Conservation (phyloP, 805 yeast genomes). For the Candida glaebosa region DNA sequence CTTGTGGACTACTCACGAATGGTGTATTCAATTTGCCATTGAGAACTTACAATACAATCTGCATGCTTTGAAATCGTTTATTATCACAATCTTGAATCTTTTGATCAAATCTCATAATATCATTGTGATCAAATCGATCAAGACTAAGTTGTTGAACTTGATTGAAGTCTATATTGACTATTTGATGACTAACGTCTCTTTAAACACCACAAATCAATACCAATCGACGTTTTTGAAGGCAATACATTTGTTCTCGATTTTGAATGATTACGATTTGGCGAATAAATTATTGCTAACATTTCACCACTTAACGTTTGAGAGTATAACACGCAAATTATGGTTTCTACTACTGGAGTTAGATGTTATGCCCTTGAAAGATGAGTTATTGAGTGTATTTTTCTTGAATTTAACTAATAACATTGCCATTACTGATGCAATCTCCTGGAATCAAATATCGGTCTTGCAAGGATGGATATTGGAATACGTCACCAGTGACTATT, state of each 20-base stretch:
- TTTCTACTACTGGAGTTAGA: slow-evolving; percentile 15
- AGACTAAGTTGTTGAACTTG: slow-evolving; percentile 13
- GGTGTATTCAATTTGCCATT: slow-evolving; percentile 27
- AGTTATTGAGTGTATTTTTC: slow-evolving; percentile 27
- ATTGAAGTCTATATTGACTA: slow-evolving; percentile 16
- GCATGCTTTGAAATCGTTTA: slow-evolving; percentile 24
- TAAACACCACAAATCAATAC: background rate
- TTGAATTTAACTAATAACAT: slow-evolving; percentile 29
- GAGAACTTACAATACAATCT: slow-evolving; percentile 7
- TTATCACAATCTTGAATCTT: slow-evolving; percentile 30
- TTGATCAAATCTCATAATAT: slow-evolving; percentile 26
- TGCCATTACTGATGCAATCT: slow-evolving; percentile 18
- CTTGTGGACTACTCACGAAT: slow-evolving; percentile 21
- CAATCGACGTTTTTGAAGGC: slow-evolving; percentile 11
- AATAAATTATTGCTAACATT: slow-evolving; percentile 23
- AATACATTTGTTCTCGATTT: slow-evolving; percentile 31
- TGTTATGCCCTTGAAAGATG: slow-evolving; percentile 11
- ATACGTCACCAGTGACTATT: slow-evolving; percentile 10
- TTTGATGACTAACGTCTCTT: slow-evolving; percentile 12
- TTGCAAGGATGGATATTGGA: slow-evolving; percentile 23
- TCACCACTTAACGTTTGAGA: slow-evolving; percentile 26
- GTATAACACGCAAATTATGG: slow-evolving; percentile 28
- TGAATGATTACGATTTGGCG: slow-evolving; percentile 34
- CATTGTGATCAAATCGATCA: slow-evolving; percentile 20
- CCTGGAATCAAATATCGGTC: slow-evolving; percentile 25